Evolutionary conservation across 495 filamentous ascomycete species (phyloP).

Genomic region (Hypoxylon fragiforme): DNA sequence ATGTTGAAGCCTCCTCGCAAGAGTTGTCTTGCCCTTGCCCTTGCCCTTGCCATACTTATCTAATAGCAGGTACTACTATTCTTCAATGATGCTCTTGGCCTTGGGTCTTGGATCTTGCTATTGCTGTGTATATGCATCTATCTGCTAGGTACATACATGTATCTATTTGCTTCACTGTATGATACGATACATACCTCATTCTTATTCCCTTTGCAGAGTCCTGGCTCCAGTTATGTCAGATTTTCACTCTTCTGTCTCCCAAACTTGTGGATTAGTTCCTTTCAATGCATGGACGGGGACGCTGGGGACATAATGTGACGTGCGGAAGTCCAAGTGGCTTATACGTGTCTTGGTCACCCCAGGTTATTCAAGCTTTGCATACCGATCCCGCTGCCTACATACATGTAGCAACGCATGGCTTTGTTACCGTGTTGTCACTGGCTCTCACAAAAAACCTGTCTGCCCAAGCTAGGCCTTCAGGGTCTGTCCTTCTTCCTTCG

Average conservation of each 20-base stretch:
- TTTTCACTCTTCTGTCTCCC: conserved; percentile 16
- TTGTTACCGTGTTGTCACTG: conserved; percentile 5
- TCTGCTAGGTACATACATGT: not conserved
- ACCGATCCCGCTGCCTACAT: conserved; percentile 28
- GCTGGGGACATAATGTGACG: conserved; percentile 13
- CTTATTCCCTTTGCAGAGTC: conserved; percentile 21
- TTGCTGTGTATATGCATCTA: too few relatives aligned
- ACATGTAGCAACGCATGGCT: too few relatives aligned
- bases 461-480: conserved; percentile 12
- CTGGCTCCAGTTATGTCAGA: conserved; percentile 15
- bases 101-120: too few relatives aligned
- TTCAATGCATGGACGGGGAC: conserved; percentile 5
- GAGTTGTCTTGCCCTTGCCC: too few relatives aligned
- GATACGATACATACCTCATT: conserved; percentile 24
- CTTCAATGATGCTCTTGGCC: too few relatives aligned
- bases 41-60: too few relatives aligned
- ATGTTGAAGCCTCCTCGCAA: conserved; percentile 6
- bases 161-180: conserved; percentile 1
- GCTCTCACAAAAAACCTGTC: conserved; percentile 3
- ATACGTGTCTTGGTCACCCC: conserved; percentile 12
- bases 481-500: conserved; percentile 8
- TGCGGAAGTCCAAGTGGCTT: conserved; percentile 28
- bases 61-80: too few relatives aligned
- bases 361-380: conserved; percentile 23
- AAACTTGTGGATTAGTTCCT: conserved; percentile 22